These are phyloP conservation scores for Erodium texanum DNA, from an alignment of 441 rosid species.

Conservation along the genomic window DNA sequence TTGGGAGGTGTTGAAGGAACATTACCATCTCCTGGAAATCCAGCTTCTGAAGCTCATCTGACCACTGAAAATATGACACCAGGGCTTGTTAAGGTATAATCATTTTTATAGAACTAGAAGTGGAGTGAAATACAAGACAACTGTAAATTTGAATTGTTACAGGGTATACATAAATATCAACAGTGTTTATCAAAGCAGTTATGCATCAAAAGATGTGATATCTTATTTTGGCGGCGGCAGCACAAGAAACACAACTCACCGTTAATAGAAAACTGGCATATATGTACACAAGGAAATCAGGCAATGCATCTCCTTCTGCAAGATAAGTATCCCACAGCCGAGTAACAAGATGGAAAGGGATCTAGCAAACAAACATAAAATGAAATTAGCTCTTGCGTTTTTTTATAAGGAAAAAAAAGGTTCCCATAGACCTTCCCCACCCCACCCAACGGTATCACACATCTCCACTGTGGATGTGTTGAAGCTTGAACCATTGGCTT, in stretches of 20 bases:
- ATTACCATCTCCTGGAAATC: conserved; percentile 98
- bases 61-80: conserved; percentile 48
- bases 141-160: too few species aligned
- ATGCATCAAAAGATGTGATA: background rate
- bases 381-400: conserved; percentile 14
- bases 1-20: conserved; percentile 95
- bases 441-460: too few species aligned
- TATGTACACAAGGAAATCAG: conserved; percentile 92
- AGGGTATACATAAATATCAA: background rate
- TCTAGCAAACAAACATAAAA: conserved; percentile 35
- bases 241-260: conserved; percentile 32
- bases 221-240: too few species aligned
- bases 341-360: conserved; percentile 74
- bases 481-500: too few species aligned
- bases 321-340: conserved; percentile 99
- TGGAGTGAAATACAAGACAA: too few species aligned
- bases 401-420: too few species aligned
- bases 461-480: too few species aligned
- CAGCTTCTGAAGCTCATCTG: conserved; percentile 75
- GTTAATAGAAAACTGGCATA: conserved; percentile 90
- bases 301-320: conserved; percentile 96
- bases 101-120: too few species aligned
- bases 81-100: too few species aligned
- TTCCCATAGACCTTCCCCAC: too few species aligned
- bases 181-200: background rate